Percentiles rank a stretch among this genome's conserved stretches.
Evolutionary conservation across 768 basidiomycete species (phyloP).

Genomic region (Fomitopsis pulvina): DNA sequence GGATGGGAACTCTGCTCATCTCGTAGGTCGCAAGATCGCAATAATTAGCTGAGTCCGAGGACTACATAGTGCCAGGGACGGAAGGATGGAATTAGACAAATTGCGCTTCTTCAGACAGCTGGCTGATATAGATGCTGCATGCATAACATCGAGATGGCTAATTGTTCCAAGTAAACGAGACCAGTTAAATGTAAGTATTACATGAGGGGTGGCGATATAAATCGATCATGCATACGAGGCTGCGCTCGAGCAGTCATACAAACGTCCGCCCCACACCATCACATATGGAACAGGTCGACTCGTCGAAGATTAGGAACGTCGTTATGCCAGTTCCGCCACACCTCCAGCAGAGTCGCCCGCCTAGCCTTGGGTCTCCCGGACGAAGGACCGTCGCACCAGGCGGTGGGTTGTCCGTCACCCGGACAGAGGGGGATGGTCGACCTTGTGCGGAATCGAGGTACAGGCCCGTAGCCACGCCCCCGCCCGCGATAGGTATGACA

Average conservation of each 20-base stretch:
- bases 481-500: constrained; percentile 16
- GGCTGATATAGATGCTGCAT: no score
- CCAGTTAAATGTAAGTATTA: no score
- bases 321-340: constrained; percentile 56
- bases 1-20: no score
- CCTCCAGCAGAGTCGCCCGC: constrained; percentile 57
- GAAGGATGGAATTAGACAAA: no score
- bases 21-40: no score
- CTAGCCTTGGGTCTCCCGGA: constrained; percentile 67
- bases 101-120: no score
- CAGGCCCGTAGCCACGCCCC: constrained; percentile 14
- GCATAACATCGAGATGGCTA: no score
- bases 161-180: no score
- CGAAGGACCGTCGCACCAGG: constrained; percentile 41
- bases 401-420: constrained; percentile 23
- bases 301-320: constrained; percentile 48
- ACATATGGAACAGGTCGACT: constrained; percentile 49
- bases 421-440: constrained; percentile 10
- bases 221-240: no score
- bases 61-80: no score
- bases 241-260: constrained; percentile 6
- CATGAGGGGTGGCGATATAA: no score
- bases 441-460: constrained; percentile 13
- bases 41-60: no score
- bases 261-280: constrained; percentile 52